phyloP scores from a whole-genome alignment of 1,284 basidiomycete genomes.

The Sporisorium sorghi region DNA sequence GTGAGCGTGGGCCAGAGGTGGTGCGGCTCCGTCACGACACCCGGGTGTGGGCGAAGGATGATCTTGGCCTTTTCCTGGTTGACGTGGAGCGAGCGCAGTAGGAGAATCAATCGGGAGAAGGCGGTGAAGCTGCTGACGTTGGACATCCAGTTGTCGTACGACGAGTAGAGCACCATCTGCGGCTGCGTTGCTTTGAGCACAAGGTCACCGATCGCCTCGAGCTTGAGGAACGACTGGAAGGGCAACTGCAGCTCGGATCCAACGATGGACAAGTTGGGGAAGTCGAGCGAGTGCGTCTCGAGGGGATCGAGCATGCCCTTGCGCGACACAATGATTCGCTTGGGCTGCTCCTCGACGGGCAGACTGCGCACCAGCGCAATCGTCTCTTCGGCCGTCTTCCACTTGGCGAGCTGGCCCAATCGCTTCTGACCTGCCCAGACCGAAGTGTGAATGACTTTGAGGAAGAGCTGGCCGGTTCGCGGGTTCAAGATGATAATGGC shows the following conservation, averaged over 20 bases:
- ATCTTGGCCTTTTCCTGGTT: slow-evolving; percentile 98
- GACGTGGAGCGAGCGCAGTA: slow-evolving; percentile 95
- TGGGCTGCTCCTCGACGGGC: slow-evolving; percentile 98
- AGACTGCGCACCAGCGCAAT: slow-evolving; percentile 95
- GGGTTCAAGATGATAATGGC: slow-evolving; percentile 99
- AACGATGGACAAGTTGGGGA: slow-evolving; percentile 99
- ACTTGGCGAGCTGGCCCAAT: slow-evolving; percentile 98
- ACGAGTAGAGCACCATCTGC: slow-evolving; percentile 98
- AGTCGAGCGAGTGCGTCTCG: slow-evolving; percentile 96
- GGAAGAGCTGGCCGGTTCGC: slow-evolving; percentile 95
- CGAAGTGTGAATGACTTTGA: slow-evolving; percentile 99
- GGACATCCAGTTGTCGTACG: slow-evolving; percentile 99
- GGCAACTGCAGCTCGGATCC: slow-evolving; percentile 97
- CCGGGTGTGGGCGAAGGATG: slow-evolving; percentile 71
- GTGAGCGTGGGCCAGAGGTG: slow-evolving; percentile 94
- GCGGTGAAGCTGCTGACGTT: slow-evolving; percentile 98
- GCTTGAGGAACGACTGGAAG: slow-evolving; percentile 99
- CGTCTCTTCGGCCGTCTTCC: slow-evolving; percentile 99
- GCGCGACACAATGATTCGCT: slow-evolving; percentile 98
- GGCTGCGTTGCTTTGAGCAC: slow-evolving; percentile 96
- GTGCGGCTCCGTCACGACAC: slow-evolving; percentile 93
- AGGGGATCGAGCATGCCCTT: slow-evolving; percentile 95
- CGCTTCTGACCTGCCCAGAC: slow-evolving; percentile 99
- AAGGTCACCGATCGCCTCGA: slow-evolving; percentile 99
- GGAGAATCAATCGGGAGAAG: slow-evolving; percentile 94